Percentiles rank a stretch among this genome's conserved stretches.
Evolutionary conservation across 192 early-diverging fungal genomes (phyloP).

Genomic region (Entomortierella lignicola): DNA sequence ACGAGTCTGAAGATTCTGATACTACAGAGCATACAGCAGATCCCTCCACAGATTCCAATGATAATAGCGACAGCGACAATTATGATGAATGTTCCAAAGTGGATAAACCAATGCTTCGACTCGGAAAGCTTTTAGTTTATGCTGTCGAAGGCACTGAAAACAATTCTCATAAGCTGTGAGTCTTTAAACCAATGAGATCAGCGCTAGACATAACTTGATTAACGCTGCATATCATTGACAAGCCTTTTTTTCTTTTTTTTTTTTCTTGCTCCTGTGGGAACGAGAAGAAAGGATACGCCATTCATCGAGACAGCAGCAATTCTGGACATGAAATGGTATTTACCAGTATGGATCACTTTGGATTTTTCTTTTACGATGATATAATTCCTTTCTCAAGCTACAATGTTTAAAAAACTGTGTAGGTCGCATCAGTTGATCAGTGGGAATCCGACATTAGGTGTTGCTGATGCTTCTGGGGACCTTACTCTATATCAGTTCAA

Average conservation of each 20-base stretch:
- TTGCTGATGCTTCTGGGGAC: slow-evolving; percentile 70
- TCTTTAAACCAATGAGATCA: too few species aligned
- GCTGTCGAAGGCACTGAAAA: slow-evolving; percentile 46
- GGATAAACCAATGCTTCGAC: slow-evolving; percentile 61
- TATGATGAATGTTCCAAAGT: slow-evolving; percentile 31
- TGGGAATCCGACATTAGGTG: slow-evolving; percentile 64
- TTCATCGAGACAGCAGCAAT: slow-evolving; percentile 71
- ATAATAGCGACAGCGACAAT: slow-evolving; percentile 21
- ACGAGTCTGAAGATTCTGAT: slow-evolving; percentile 44
- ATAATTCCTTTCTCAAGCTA: not conserved
- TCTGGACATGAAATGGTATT: slow-evolving; percentile 83
- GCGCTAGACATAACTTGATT: too few species aligned
- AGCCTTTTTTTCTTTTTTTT: too few species aligned
- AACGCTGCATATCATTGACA: too few species aligned
- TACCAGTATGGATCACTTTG: too few species aligned
- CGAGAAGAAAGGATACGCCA: slow-evolving; percentile 57
- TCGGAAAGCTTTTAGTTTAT: slow-evolving; percentile 77
- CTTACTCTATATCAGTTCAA: slow-evolving; percentile 63
- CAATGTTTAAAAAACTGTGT: not conserved
- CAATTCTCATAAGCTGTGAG: slow-evolving; percentile 46
- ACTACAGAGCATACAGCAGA: slow-evolving; percentile 4
- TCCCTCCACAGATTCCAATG: slow-evolving; percentile 5
- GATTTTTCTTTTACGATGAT: too few species aligned
- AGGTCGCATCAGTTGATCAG: slow-evolving; percentile 67
- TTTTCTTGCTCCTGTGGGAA: not conserved